Evolutionary conservation across 2,329 filamentous ascomycete species (phyloP).

Genomic region (Penicillium brevicompactum): DNA sequence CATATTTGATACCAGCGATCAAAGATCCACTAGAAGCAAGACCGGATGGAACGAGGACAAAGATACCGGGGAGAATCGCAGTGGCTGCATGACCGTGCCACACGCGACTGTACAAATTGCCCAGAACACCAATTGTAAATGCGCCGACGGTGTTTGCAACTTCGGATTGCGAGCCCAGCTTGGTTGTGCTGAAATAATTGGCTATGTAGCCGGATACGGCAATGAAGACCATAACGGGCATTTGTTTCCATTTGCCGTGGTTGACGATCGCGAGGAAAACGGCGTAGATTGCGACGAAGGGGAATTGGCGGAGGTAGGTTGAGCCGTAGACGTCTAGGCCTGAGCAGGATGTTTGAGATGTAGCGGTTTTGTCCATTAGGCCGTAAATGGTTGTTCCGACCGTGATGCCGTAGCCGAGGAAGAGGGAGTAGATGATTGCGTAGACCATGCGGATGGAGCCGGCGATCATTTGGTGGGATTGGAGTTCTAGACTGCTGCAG

Average conservation of each 20-base stretch:
- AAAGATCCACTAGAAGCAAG: conserved; percentile 62
- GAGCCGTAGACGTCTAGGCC: conserved; percentile 52
- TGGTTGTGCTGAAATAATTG: conserved; percentile 72
- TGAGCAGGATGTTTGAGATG: conserved; percentile 52
- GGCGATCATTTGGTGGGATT: conserved; percentile 69
- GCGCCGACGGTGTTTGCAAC: conserved; percentile 79
- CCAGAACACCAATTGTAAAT: conserved; percentile 75
- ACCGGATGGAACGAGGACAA: conserved; percentile 67
- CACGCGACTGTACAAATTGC: conserved; percentile 75
- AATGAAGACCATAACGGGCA: conserved; percentile 76
- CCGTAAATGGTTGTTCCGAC: conserved; percentile 67
- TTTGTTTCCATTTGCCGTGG: conserved; percentile 79
- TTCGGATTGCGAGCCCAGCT: conserved; percentile 71
- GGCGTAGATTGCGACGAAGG: conserved; percentile 76
- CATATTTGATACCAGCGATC: conserved; percentile 60
- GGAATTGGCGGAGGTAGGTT: conserved; percentile 58
- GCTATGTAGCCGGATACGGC: conserved; percentile 74
- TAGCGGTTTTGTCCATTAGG: conserved; percentile 59
- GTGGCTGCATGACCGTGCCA: conserved; percentile 81
- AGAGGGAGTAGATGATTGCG: conserved; percentile 72
- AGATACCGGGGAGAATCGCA: conserved; percentile 86
- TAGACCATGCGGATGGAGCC: conserved; percentile 77
- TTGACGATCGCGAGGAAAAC: conserved; percentile 78
- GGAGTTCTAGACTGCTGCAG: conserved; percentile 66
- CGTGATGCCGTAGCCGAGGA: conserved; percentile 73